phyloP scores from a whole-genome alignment of 768 basidiomycete species.

The Lentinula sp. region DNA sequence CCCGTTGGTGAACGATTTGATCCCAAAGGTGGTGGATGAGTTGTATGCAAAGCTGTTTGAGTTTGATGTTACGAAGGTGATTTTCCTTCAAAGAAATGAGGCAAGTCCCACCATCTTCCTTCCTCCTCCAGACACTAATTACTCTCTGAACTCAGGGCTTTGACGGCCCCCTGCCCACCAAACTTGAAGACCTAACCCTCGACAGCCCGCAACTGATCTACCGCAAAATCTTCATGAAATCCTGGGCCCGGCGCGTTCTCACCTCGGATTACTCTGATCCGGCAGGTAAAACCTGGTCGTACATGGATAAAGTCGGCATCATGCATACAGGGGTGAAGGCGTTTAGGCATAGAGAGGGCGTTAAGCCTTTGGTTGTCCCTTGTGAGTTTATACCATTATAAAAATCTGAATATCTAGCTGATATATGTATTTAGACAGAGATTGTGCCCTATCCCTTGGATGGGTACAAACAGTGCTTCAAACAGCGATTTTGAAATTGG shows the following conservation, averaged over 20 bases:
- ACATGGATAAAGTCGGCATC: conserved; percentile 34
- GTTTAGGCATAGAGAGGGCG: conserved; percentile 31
- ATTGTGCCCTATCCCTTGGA: conserved; percentile 35
- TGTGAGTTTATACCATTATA: conserved; percentile 16
- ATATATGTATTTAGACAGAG: conserved; percentile 22
- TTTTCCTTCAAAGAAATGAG: conserved; percentile 24
- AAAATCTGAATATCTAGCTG: too few species aligned
- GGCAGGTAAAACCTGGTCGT: conserved; percentile 35
- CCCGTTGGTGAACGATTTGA: conserved; percentile 33
- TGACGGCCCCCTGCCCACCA: conserved; percentile 29
- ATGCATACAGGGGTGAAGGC: conserved; percentile 43
- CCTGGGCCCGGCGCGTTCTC: conserved; percentile 26
- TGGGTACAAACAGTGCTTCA: conserved; percentile 40
- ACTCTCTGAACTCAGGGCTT: conserved; percentile 23
- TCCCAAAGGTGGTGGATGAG: conserved; percentile 36
- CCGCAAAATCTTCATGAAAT: conserved; percentile 34
- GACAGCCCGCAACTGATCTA: conserved; percentile 42
- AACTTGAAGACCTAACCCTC: conserved; percentile 30
- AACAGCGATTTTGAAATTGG: conserved; percentile 32
- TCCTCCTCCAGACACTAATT: not conserved
- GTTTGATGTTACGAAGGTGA: conserved; percentile 36
- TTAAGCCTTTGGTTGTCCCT: conserved; percentile 24
- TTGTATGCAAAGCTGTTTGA: conserved; percentile 40
- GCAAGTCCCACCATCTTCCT: conserved; percentile 10
- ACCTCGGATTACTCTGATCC: conserved; percentile 33